Percentiles rank a stretch among this genome's conserved stretches.
These are phyloP conservation scores for Rhizopogon parksii DNA, from an alignment of 1,284 basidiomycete genomes.

Conservation along the genomic window DNA sequence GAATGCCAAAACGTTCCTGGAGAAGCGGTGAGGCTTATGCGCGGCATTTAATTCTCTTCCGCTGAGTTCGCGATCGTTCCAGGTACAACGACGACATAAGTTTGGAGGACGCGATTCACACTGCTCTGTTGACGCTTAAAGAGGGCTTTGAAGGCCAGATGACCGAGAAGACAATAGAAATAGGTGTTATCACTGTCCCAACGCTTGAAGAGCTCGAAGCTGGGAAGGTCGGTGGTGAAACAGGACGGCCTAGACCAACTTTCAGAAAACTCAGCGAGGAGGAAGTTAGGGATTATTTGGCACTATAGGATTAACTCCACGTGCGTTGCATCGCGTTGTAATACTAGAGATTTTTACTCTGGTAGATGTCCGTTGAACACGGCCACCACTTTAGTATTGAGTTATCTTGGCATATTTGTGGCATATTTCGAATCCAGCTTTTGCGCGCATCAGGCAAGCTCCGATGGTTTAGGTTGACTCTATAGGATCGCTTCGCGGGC, in stretches of 20 bases:
- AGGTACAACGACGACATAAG: constrained; percentile 99
- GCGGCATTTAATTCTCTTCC: constrained; percentile 16
- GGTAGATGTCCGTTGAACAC: not conserved
- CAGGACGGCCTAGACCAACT: constrained; percentile 71
- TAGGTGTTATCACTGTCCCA: constrained; percentile 90
- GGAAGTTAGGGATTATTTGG: constrained; percentile 91
- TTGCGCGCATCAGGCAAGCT: not conserved
- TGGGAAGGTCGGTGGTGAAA: constrained; percentile 66
- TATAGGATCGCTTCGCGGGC: not conserved
- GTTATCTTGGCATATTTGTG: not conserved
- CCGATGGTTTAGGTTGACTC: not conserved
- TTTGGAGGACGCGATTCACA: constrained; percentile 98
- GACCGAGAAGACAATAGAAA: constrained; percentile 99
- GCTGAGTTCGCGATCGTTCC: constrained; percentile 17
- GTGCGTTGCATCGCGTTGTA: constrained; percentile 20
- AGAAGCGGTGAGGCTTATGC: constrained; percentile 74
- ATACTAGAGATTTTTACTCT: not conserved
- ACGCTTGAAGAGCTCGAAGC: constrained; percentile 70
- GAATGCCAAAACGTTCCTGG: constrained; percentile 98
- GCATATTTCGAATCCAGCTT: not conserved
- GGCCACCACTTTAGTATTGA: not conserved
- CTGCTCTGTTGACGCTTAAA: constrained; percentile 95
- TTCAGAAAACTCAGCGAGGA: constrained; percentile 93
- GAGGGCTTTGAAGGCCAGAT: constrained; percentile 99
- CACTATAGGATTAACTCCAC: constrained; percentile 47